Conservation (phyloP, 768 basidiomycete species). For the Tylopilus balloui region DNA sequence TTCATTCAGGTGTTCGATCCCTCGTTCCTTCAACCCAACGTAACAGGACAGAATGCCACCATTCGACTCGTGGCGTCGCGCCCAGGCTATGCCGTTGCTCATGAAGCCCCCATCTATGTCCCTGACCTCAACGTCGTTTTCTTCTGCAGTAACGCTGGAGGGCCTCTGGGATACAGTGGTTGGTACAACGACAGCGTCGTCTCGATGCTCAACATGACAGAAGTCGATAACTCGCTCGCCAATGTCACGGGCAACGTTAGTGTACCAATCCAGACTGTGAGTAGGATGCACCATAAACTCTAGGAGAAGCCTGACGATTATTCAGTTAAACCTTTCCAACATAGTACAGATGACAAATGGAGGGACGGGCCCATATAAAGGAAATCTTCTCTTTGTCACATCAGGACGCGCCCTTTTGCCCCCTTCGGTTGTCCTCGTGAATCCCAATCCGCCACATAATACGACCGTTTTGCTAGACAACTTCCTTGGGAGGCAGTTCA, state of each 20-base stretch:
- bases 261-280: conserved; percentile 43
- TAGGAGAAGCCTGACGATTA: not conserved
- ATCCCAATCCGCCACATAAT: conserved; percentile 61
- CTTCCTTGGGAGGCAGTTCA: conserved; percentile 77
- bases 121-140: conserved; percentile 61
- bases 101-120: conserved; percentile 72
- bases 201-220: conserved; percentile 55
- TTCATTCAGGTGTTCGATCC: conserved; percentile 57
- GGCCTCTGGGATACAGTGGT: conserved; percentile 59
- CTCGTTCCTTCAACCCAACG: conserved; percentile 42
- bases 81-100: conserved; percentile 65
- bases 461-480: conserved; percentile 71
- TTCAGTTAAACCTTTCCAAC: conserved; percentile 54
- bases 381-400: conserved; percentile 55
- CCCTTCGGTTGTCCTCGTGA: conserved; percentile 60
- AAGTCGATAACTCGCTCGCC: conserved; percentile 46
- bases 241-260: conserved; percentile 38
- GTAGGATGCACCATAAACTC: conserved; percentile 3
- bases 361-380: conserved; percentile 59
- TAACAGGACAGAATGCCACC: conserved; percentile 55
- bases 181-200: conserved; percentile 60
- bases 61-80: conserved; percentile 61
- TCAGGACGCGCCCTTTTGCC: conserved; percentile 63
- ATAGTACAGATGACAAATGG: conserved; percentile 68
- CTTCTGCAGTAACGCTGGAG: conserved; percentile 70